A percentile compares a stretch with the other conserved stretches of the same genome.
phyloP scores from a whole-genome alignment of 31 red algal genomes.

The Asparagopsis taxiformis region DNA sequence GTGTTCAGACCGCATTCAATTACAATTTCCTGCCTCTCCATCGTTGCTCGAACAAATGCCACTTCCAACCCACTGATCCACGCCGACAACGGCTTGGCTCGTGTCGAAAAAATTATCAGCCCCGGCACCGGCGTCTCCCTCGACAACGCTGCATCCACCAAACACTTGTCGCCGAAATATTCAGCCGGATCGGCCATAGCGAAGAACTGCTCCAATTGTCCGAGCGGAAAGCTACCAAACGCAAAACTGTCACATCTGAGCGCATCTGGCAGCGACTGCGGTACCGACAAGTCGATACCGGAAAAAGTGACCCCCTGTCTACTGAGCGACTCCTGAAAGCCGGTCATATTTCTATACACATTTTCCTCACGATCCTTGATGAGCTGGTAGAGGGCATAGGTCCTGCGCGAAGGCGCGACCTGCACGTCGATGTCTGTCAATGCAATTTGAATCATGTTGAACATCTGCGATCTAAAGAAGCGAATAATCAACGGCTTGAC shows the following conservation, averaged over 20 bases:
- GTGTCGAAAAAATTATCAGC: constrained; percentile 69
- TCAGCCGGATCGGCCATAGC: constrained; percentile 16
- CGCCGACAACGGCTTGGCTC: constrained; percentile 70
- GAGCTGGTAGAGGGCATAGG: constrained; percentile 80
- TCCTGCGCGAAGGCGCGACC: constrained; percentile 75
- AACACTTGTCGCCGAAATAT: constrained; percentile 77
- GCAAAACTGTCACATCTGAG: constrained; percentile 96
- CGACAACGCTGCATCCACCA: constrained; percentile 35
- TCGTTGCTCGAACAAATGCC: constrained; percentile 56
- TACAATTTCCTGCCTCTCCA: constrained; percentile 70
- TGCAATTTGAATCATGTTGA: constrained; percentile 99
- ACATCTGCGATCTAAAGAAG: constrained; percentile 92
- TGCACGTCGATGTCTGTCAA: constrained; percentile 77
- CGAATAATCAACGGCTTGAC: constrained; percentile 64
- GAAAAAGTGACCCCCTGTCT: constrained; percentile 9
- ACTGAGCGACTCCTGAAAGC: constrained; percentile 63
- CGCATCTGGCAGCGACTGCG: constrained; percentile 82
- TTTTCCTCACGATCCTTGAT: constrained; percentile 63
- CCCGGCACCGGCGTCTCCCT: constrained; percentile 53
- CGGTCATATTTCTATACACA: constrained; percentile 83
- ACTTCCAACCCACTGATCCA: constrained; percentile 87
- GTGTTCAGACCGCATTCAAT: constrained; percentile 86
- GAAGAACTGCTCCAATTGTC: constrained; percentile 49
- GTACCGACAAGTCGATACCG: constrained; percentile 37
- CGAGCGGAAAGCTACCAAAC: constrained; percentile 73